Evolutionary conservation across 2,329 filamentous ascomycete species (phyloP).

Genomic region (Fusarium sp.): DNA sequence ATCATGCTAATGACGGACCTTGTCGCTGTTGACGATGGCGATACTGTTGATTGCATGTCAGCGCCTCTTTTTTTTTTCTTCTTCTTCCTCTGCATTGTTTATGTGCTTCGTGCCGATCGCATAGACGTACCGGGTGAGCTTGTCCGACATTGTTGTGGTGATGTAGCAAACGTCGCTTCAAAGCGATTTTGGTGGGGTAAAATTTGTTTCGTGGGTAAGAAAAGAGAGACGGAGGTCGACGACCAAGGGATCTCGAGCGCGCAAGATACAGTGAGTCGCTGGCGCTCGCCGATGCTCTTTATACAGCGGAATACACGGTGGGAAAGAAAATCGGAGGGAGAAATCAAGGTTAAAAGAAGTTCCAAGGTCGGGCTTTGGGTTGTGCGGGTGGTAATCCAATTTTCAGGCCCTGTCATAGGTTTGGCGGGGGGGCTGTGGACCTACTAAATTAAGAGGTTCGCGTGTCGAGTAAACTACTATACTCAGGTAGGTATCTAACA

Average conservation of each 20-base stretch:
- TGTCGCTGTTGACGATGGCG: slow-evolving; percentile 98
- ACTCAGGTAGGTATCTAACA: not conserved
- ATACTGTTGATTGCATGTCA: slow-evolving; percentile 70
- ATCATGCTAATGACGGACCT: slow-evolving; percentile 64
- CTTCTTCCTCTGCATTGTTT: not conserved
- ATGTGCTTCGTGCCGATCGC: not conserved
- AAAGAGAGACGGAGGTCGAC: slow-evolving; percentile 8
- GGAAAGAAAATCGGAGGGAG: slow-evolving; percentile 11
- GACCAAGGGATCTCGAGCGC: slow-evolving; percentile 29
- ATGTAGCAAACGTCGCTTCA: slow-evolving; percentile 31
- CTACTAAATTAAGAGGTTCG: slow-evolving; percentile 6
- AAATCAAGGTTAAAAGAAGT: slow-evolving; percentile 28
- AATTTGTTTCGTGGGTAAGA: slow-evolving; percentile 25
- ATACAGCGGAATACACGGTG: slow-evolving; percentile 20
- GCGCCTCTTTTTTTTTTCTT: slow-evolving; percentile 9
- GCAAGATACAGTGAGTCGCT: slow-evolving; percentile 32
- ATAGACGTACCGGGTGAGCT: slow-evolving; percentile 85
- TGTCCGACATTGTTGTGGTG: slow-evolving; percentile 80
- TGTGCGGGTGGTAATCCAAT: slow-evolving; percentile 37
- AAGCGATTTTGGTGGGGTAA: slow-evolving; percentile 30
- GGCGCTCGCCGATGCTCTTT: slow-evolving; percentile 38
- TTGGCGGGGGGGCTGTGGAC: slow-evolving; percentile 43
- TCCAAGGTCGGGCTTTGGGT: slow-evolving; percentile 24
- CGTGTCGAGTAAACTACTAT: not conserved
- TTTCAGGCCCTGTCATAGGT: slow-evolving; percentile 31